Evolutionary conservation across 305 asterid genomes (phyloP).

Genomic region (Solanum hybrid): DNA sequence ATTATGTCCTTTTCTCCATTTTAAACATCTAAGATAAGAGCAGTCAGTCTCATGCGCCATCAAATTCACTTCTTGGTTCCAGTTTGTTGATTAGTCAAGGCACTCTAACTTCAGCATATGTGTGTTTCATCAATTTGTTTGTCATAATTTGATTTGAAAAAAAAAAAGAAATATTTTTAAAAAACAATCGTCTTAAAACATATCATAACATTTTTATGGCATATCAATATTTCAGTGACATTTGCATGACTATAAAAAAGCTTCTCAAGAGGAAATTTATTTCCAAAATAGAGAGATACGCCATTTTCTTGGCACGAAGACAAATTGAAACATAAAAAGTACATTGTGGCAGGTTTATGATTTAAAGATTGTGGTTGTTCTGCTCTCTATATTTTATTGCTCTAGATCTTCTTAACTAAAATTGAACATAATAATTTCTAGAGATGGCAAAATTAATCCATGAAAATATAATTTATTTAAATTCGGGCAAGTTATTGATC

Average conservation of each 20-base stretch:
- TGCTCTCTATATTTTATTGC: background rate
- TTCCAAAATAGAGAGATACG: background rate
- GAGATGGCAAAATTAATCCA: background rate
- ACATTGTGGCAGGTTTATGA: background rate
- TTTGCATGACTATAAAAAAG: background rate
- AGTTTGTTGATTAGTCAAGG: background rate
- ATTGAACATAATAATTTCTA: background rate
- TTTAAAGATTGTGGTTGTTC: background rate
- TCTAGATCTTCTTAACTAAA: background rate
- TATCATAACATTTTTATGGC: background rate
- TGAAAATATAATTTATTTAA: background rate
- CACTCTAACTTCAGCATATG: background rate
- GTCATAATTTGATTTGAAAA: background rate
- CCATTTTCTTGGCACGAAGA: background rate
- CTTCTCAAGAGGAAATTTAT: background rate
- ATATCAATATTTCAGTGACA: background rate
- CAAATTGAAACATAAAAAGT: background rate
- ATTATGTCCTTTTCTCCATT: background rate
- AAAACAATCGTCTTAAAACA: background rate
- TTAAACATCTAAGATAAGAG: background rate
- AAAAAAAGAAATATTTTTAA: accelerated
- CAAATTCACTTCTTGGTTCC: background rate
- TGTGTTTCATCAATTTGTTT: background rate
- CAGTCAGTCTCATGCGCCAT: background rate
- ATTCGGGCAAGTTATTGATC: background rate